These are phyloP conservation scores for fission yeast (Schizosaccharomyces pombe) DNA, from an alignment of 805 yeast species.

Conservation along the genomic window DNA sequence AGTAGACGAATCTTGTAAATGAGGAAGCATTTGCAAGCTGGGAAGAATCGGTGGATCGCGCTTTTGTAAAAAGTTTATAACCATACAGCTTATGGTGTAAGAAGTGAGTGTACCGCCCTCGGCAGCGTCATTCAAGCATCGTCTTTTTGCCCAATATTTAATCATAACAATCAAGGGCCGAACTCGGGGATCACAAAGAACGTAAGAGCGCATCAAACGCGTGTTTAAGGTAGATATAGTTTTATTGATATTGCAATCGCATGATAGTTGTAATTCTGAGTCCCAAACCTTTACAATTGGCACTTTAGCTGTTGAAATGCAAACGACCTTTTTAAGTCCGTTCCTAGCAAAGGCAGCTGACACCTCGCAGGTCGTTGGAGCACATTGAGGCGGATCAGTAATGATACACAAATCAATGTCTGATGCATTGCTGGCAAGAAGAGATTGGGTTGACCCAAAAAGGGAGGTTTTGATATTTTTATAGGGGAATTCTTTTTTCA, in stretches of 20 bases:
- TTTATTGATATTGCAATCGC: slow-evolving; percentile 13
- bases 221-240: slow-evolving; percentile 12
- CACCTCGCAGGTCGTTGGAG: slow-evolving; percentile 2
- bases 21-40: slow-evolving; percentile 9
- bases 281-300: slow-evolving; percentile 14
- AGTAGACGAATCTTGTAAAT: slow-evolving; percentile 4
- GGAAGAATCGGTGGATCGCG: slow-evolving; percentile 12
- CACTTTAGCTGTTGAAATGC: slow-evolving; percentile 13
- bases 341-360: background rate
- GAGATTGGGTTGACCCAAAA: slow-evolving; percentile 12
- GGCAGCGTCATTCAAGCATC: slow-evolving; percentile 13
- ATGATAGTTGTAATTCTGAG: slow-evolving; percentile 10
- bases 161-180: slow-evolving; percentile 12
- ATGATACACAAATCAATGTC: slow-evolving; percentile 12
- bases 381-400: slow-evolving; percentile 8
- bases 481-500: slow-evolving; percentile 11
- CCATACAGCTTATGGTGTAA: slow-evolving; percentile 13
- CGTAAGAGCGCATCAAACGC: slow-evolving; percentile 11
- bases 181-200: slow-evolving; percentile 11
- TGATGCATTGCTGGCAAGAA: slow-evolving; percentile 10
- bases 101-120: slow-evolving; percentile 13
- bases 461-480: slow-evolving; percentile 8
- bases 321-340: slow-evolving; percentile 11
- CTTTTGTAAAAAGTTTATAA: slow-evolving; percentile 11
- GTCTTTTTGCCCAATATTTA: slow-evolving; percentile 13